Conservation (phyloP, 495 filamentous ascomycete genomes). For the Xylaria acuta region DNA sequence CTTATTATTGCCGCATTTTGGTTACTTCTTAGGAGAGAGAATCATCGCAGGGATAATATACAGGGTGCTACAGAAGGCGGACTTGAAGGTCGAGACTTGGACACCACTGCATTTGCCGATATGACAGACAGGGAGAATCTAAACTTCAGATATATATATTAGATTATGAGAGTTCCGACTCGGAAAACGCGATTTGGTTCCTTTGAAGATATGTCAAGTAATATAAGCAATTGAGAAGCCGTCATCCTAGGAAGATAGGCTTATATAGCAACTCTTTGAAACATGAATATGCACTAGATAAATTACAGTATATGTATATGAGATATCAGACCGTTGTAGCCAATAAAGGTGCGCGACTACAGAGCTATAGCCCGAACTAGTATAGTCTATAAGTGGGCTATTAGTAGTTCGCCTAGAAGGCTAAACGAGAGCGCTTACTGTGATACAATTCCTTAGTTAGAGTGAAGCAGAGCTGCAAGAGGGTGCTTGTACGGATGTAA, state of each 20-base stretch:
- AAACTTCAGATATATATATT: slow-evolving; percentile 53
- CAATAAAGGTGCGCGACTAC: background rate
- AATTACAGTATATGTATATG: background rate
- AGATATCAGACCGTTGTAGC: background rate
- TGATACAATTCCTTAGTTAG: background rate
- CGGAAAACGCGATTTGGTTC: background rate
- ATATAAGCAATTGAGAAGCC: background rate
- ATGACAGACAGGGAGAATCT: slow-evolving; percentile 67
- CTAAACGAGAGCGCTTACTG: slow-evolving; percentile 9
- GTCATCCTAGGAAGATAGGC: background rate
- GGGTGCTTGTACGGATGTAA: too few relatives aligned
- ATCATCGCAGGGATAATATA: slow-evolving; percentile 56
- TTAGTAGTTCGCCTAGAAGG: background rate
- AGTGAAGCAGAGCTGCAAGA: background rate
- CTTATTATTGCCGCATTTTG: slow-evolving; percentile 55
- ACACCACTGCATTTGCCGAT: slow-evolving; percentile 64
- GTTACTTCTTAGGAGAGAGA: slow-evolving; percentile 60
- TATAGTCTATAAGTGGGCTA: background rate
- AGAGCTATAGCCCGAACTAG: background rate
- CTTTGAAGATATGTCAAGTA: background rate
- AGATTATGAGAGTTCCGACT: background rate
- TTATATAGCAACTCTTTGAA: background rate
- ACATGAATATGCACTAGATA: background rate
- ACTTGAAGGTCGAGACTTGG: slow-evolving; percentile 50
- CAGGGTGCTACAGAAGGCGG: slow-evolving; percentile 50